Conservation (phyloP, 164 flowering plant species). For the Umbilicus rupestris region DNA sequence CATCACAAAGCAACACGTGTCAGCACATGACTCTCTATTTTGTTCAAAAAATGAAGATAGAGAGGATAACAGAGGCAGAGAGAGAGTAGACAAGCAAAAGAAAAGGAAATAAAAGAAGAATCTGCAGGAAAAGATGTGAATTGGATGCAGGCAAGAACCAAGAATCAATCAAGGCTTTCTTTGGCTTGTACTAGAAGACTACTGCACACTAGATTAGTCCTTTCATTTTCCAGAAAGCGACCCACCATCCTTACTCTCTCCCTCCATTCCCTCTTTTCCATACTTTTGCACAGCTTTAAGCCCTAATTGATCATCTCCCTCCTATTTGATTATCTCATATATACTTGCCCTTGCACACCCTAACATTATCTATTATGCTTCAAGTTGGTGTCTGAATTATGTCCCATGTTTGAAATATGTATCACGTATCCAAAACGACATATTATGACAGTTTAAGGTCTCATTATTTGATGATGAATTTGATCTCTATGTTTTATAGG, state of each 20-base stretch:
- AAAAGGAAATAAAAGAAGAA: slow-evolving; percentile 10
- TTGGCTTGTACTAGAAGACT: slow-evolving; percentile 7
- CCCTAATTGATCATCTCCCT: not conserved
- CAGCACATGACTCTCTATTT: slow-evolving; percentile 8
- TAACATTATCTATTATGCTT: too few species aligned
- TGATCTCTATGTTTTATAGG: too few species aligned
- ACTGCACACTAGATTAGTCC: not conserved
- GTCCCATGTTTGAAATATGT: too few species aligned
- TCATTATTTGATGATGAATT: too few species aligned
- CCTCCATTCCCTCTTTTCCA: not conserved
- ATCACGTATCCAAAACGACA: too few species aligned
- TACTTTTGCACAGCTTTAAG: not conserved
- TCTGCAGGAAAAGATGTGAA: slow-evolving; percentile 7
- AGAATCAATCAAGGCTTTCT: slow-evolving; percentile 4
- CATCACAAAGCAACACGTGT: slow-evolving; percentile 41
- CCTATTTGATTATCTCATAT: not conserved
- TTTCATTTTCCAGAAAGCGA: slow-evolving; percentile 3
- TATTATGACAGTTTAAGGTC: too few species aligned
- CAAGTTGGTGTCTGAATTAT: too few species aligned
- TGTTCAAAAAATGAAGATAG: slow-evolving; percentile 23
- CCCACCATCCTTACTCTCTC: slow-evolving; percentile 1
- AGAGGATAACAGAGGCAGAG: slow-evolving; percentile 30
- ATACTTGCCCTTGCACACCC: too few species aligned
- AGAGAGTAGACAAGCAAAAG: slow-evolving; percentile 29
- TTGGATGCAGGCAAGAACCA: slow-evolving; percentile 3